Conservation (phyloP, 495 filamentous ascomycete genomes). For the Trichodelitschia bisporula region DNA sequence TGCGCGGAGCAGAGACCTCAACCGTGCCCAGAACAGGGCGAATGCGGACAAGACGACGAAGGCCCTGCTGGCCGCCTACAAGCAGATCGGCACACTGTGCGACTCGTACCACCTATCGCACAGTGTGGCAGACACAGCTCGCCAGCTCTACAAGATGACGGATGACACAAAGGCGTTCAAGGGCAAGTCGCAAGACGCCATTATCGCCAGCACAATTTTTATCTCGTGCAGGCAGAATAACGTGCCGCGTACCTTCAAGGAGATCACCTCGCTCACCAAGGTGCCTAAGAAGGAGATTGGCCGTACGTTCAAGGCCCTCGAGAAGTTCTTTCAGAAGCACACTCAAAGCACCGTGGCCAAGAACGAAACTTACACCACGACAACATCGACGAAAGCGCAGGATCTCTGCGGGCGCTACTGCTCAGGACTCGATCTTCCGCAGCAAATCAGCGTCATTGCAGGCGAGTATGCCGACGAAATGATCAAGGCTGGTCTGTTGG, state of each 20-base stretch:
- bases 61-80: slow-evolving; percentile 52
- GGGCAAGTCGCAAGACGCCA: slow-evolving; percentile 80
- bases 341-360: slow-evolving; percentile 16
- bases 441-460: slow-evolving; percentile 43
- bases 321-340: slow-evolving; percentile 42
- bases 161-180: slow-evolving; percentile 84
- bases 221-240: slow-evolving; percentile 81
- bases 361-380: slow-evolving; percentile 41
- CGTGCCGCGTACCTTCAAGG: slow-evolving; percentile 72
- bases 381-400: slow-evolving; percentile 53
- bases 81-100: slow-evolving; percentile 70
- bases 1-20: slow-evolving; percentile 45
- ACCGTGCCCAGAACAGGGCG: slow-evolving; percentile 65
- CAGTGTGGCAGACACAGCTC: slow-evolving; percentile 61
- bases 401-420: slow-evolving; percentile 79
- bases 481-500: slow-evolving; percentile 46
- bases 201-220: slow-evolving; percentile 91
- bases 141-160: slow-evolving; percentile 80
- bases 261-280: slow-evolving; percentile 77
- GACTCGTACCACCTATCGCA: slow-evolving; percentile 63
- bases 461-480: slow-evolving; percentile 49
- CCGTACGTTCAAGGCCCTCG: slow-evolving; percentile 73
- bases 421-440: slow-evolving; percentile 47
- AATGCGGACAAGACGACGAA: slow-evolving; percentile 75
- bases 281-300: slow-evolving; percentile 95